Percentiles rank a stretch among this genome's conserved stretches.
These are phyloP conservation scores for Apiospora pterosperma DNA, from an alignment of 2,329 filamentous ascomycete species.

Conservation along the genomic window DNA sequence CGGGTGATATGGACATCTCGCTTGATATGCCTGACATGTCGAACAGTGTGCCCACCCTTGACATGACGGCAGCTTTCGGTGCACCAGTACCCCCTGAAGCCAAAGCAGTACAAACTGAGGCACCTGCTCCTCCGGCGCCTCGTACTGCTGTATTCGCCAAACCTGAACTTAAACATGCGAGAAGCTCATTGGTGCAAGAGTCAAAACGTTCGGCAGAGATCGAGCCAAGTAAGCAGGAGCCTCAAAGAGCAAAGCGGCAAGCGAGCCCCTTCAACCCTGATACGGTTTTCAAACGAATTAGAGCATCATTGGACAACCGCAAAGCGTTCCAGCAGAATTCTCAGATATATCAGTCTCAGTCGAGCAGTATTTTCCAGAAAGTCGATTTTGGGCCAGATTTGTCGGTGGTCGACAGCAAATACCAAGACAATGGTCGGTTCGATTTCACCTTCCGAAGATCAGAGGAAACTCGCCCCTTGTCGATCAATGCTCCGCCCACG, in stretches of 20 bases:
- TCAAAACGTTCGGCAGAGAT: slow-evolving; percentile 21
- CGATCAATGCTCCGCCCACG: slow-evolving; percentile 36
- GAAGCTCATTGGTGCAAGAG: slow-evolving; percentile 49
- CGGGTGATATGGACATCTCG: slow-evolving; percentile 36
- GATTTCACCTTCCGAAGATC: slow-evolving; percentile 37
- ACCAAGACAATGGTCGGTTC: slow-evolving; percentile 53
- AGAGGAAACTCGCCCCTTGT: slow-evolving; percentile 26
- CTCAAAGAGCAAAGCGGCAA: slow-evolving; percentile 42
- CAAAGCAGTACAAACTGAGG: slow-evolving; percentile 12
- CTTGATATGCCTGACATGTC: slow-evolving; percentile 28
- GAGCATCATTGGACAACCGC: slow-evolving; percentile 39
- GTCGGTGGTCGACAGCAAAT: slow-evolving; percentile 55
- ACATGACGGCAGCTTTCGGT: slow-evolving; percentile 13
- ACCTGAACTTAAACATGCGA: slow-evolving; percentile 55
- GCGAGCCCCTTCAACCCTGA: slow-evolving; percentile 56
- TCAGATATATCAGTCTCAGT: slow-evolving; percentile 24
- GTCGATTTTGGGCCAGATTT: slow-evolving; percentile 52
- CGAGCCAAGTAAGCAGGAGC: slow-evolving; percentile 24
- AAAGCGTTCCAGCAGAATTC: slow-evolving; percentile 20
- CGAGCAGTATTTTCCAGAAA: slow-evolving; percentile 50
- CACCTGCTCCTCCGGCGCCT: slow-evolving; percentile 13
- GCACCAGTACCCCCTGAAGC: slow-evolving; percentile 14
- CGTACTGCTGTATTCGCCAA: slow-evolving; percentile 49
- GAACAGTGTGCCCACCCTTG: slow-evolving; percentile 15
- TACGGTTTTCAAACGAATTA: slow-evolving; percentile 56